These are phyloP conservation scores for Pleodorina starrii DNA, from an alignment of 139 green algal species.

Conservation along the genomic window DNA sequence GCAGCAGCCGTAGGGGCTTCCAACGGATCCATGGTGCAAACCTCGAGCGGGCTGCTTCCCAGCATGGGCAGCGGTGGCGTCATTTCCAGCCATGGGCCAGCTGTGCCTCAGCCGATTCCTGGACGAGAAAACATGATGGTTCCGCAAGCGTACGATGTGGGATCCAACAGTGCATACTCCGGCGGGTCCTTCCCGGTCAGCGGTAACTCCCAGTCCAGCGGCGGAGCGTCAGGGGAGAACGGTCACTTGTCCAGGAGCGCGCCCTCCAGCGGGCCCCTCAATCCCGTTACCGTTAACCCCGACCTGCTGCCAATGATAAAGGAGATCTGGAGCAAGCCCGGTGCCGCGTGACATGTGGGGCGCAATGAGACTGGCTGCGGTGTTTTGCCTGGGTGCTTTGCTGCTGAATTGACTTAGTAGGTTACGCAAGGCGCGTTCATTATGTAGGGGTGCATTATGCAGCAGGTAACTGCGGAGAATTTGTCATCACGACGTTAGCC, in stretches of 20 bases:
- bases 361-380: too few species aligned
- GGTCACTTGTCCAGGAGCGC: background rate
- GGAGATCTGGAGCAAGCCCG: slow-evolving; percentile 66
- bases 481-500: background rate
- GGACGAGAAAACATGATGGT: slow-evolving; percentile 19
- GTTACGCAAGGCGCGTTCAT: background rate
- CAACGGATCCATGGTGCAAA: background rate
- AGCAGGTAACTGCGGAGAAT: slow-evolving; percentile 23
- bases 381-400: background rate
- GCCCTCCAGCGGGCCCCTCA: background rate
- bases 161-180: background rate
- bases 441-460: slow-evolving; percentile 24
- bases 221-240: background rate
- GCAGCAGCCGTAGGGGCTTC: slow-evolving; percentile 21
- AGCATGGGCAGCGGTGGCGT: slow-evolving; percentile 21
- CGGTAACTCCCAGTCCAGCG: background rate
- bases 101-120: slow-evolving; percentile 32
- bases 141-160: background rate
- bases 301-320: slow-evolving; percentile 62
- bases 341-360: background rate
- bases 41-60: background rate
- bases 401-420: slow-evolving; percentile 1
- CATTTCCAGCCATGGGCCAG: background rate
- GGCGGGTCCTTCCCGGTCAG: background rate
- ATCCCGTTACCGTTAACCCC: slow-evolving; percentile 4